Conservation (phyloP, 2,329 filamentous ascomycete genomes). For the Chaetomium sp. region DNA sequence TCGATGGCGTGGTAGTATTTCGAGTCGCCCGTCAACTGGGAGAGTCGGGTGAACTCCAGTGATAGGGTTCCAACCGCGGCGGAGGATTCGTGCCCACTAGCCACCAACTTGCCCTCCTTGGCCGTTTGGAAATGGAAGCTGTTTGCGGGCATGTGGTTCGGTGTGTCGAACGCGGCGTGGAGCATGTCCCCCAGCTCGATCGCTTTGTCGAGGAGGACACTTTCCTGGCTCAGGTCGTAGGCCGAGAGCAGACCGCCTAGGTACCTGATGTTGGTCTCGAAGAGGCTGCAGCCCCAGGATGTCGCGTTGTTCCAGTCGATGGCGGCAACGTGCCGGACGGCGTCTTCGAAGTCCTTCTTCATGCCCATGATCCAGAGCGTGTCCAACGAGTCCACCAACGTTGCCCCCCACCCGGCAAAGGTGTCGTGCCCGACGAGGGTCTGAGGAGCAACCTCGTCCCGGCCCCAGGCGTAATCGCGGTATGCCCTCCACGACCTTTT, state of each 20-base stretch:
- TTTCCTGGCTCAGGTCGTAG: constrained; percentile 54
- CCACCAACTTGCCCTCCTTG: constrained; percentile 43
- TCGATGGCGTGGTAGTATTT: constrained; percentile 73
- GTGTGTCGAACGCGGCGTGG: constrained; percentile 57
- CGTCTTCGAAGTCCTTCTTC: constrained; percentile 56
- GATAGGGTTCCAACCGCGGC: constrained; percentile 65
- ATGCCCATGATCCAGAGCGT: constrained; percentile 63
- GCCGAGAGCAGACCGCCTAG: constrained; percentile 56
- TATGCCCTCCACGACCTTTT: constrained; percentile 55
- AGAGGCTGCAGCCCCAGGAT: constrained; percentile 55
- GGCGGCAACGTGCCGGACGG: constrained; percentile 51
- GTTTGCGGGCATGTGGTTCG: constrained; percentile 54
- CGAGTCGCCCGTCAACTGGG: constrained; percentile 69
- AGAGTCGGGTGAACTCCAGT: constrained; percentile 73
- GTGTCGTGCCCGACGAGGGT: constrained; percentile 49
- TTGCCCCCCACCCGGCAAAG: constrained; percentile 60
- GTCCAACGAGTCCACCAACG: constrained; percentile 61
- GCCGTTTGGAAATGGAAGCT: constrained; percentile 49
- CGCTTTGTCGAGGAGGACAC: constrained; percentile 52
- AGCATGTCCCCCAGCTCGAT: constrained; percentile 57
- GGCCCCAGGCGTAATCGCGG: constrained; percentile 57
- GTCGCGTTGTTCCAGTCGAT: constrained; percentile 58
- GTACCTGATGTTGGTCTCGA: constrained; percentile 64
- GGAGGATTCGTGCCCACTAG: constrained; percentile 44
- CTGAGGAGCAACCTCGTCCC: constrained; percentile 58